Base-by-base conservation (phyloP, 129 eudicot species). In the Chrysanthemum lavandulifolium region DNA sequence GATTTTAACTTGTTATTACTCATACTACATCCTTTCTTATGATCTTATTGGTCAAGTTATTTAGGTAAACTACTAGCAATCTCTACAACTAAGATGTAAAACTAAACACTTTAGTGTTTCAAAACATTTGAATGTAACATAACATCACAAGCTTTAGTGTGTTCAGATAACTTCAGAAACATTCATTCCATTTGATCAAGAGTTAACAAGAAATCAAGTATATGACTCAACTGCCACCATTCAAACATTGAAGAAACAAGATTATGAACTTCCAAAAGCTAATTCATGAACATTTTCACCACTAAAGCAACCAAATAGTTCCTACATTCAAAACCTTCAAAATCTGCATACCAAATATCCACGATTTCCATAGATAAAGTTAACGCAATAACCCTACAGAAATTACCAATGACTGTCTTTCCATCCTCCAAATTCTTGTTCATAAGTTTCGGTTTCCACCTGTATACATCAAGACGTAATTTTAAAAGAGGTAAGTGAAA, bases 351-450 rank as follows among this genome's bases (percentile, higher is more conserved):
- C 61, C 31, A 0, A 50, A 19, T 48, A 9, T 70, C 62, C 52
- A 21, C 9, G 7, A 21, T 45, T 55, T 21, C 49, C 66, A 62
- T 69, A 47, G 31, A 3, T 27, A 27, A 67, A 40, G 3, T 67
- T n/a, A n/a, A n/a, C 50, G 23, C 19, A 61, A 15, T 13, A 48
- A 71, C 3, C 61, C 54, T 55, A 23, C 31, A 45, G 9, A 65
- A 67, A 73, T 29, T 75, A 86, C 82, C 75, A 69, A 55, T 79
- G 67, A 49, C 80, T 81, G 68, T 81, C 80, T 75, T 73, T 85
- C 91, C 86, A 83, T 57, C 88, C 91, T 73, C 88, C 95, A 68
- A 64, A 69, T 73, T 79, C 91, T 73, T 74, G 61, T 68, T 5
- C 84, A 67, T 48, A 45, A 13, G 58, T 76, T 70, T 78, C 82